Evolutionary conservation across 768 basidiomycete genomes (phyloP).

Genomic region (Cantharellus anzutake): DNA sequence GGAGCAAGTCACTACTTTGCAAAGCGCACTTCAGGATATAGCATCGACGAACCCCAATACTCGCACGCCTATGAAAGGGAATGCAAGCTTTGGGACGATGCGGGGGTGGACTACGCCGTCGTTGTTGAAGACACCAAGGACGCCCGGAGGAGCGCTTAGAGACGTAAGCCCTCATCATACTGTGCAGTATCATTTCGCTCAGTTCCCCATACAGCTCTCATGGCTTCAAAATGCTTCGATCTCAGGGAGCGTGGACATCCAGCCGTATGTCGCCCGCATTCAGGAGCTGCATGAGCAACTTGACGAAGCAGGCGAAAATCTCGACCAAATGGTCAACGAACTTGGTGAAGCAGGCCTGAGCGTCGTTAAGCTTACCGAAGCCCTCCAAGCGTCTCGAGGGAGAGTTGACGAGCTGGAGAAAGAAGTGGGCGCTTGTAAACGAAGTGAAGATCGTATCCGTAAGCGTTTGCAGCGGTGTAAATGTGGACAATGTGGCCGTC

Average conservation of each 20-base stretch:
- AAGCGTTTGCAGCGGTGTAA: slow-evolving; percentile 7
- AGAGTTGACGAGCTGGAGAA: slow-evolving; percentile 40
- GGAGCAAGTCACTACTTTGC: slow-evolving; percentile 33
- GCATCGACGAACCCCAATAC: neutral
- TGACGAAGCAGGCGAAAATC: neutral
- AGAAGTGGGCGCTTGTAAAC: slow-evolving; percentile 41
- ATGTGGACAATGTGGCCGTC: slow-evolving; percentile 4
- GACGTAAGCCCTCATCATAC: slow-evolving; percentile 32
- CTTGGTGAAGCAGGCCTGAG: slow-evolving; percentile 43
- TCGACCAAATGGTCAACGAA: neutral
- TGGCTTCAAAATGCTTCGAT: slow-evolving; percentile 21
- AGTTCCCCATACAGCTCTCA: slow-evolving; percentile 30
- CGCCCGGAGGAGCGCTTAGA: slow-evolving; percentile 58
- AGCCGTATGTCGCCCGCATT: slow-evolving; percentile 8
- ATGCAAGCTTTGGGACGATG: slow-evolving; percentile 9
- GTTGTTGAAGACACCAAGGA: slow-evolving; percentile 35
- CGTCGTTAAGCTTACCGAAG: slow-evolving; percentile 77
- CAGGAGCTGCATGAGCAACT: neutral
- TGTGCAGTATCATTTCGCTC: no score
- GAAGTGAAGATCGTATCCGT: slow-evolving; percentile 34
- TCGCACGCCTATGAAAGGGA: neutral
- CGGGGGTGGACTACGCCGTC: slow-evolving; percentile 14
- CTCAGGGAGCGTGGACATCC: neutral
- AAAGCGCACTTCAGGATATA: neutral
- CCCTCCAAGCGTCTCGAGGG: slow-evolving; percentile 58